phyloP scores from a whole-genome alignment of 768 basidiomycete genomes.

The Boletus rubescentipes region DNA sequence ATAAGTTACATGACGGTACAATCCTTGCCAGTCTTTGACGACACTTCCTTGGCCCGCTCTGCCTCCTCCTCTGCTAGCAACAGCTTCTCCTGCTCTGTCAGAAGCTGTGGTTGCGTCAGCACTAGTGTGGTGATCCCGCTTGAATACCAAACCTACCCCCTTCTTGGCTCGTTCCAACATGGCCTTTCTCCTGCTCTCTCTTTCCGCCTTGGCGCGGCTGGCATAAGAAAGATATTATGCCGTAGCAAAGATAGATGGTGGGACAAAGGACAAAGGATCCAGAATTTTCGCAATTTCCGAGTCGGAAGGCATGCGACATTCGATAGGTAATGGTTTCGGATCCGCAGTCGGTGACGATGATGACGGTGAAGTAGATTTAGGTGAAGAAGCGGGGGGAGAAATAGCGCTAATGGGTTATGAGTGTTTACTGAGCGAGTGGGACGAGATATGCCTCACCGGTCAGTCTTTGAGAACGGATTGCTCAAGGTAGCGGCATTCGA shows the following conservation, averaged over 20 bases:
- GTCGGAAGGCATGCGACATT: constrained; percentile 33
- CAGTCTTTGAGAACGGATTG: constrained; percentile 46
- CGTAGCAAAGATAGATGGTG: constrained; percentile 63
- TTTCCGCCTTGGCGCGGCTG: constrained; percentile 75
- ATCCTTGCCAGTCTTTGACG: constrained; percentile 37
- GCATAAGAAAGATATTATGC: constrained; percentile 47
- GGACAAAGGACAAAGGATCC: constrained; percentile 52
- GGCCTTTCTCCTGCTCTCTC: constrained; percentile 65
- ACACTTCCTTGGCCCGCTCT: constrained; percentile 33
- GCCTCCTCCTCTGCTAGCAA: constrained; percentile 55
- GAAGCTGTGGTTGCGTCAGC: constrained; percentile 37
- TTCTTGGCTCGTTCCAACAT: constrained; percentile 74
- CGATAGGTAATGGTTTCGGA: constrained; percentile 17
- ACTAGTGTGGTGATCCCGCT: background rate
- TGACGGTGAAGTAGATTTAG: constrained; percentile 12
- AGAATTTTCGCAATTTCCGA: constrained; percentile 35
- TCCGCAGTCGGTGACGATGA: constrained; percentile 7
- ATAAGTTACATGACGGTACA: constrained; percentile 57
- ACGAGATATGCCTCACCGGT: constrained; percentile 56
- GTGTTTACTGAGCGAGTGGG: constrained; percentile 44
- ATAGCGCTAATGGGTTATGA: constrained; percentile 63
- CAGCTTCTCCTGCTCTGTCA: constrained; percentile 64
- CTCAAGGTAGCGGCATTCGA: constrained; percentile 20
- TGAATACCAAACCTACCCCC: constrained; percentile 49
- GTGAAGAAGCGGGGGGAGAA: constrained; percentile 22